Conservation (phyloP, 768 basidiomycete species). For the Termitomyces sp. region DNA sequence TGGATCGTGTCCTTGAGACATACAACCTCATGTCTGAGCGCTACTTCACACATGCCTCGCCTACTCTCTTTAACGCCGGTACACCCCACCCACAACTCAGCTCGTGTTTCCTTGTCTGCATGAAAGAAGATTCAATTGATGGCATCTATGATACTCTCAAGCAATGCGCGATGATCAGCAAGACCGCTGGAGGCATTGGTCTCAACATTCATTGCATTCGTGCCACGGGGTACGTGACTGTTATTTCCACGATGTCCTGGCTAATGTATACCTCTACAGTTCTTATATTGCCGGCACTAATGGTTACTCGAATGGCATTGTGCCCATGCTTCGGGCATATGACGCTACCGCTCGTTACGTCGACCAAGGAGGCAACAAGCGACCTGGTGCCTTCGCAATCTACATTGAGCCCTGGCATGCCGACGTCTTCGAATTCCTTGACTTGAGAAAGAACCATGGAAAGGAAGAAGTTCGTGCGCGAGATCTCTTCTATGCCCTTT, state of each 20-base stretch:
- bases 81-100: slow-evolving; percentile 94
- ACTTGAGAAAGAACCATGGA: slow-evolving; percentile 97
- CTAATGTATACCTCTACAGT: slow-evolving; percentile 36
- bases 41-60: slow-evolving; percentile 97
- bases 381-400: slow-evolving; percentile 97
- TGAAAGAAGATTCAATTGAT: slow-evolving; percentile 99
- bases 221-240: slow-evolving; percentile 73
- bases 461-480: slow-evolving; percentile 97
- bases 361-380: slow-evolving; percentile 98
- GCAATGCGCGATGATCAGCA: slow-evolving; percentile 98
- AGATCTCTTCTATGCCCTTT: slow-evolving; percentile 96
- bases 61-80: slow-evolving; percentile 97
- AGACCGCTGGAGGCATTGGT: slow-evolving; percentile 98
- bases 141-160: slow-evolving; percentile 99
- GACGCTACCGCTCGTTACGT: slow-evolving; percentile 99
- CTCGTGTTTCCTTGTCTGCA: slow-evolving; percentile 96
- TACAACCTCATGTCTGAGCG: slow-evolving; percentile 97
- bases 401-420: slow-evolving; percentile 99
- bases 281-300: slow-evolving; percentile 99
- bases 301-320: slow-evolving; percentile 98
- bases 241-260: slow-evolving; percentile 1
- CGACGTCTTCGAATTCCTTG: slow-evolving; percentile 96
- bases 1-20: slow-evolving; percentile 88
- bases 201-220: slow-evolving; percentile 95
- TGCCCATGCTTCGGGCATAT: slow-evolving; percentile 97